Conservation (phyloP, 169 alveolate species). For the Eimeria maxima region DNA sequence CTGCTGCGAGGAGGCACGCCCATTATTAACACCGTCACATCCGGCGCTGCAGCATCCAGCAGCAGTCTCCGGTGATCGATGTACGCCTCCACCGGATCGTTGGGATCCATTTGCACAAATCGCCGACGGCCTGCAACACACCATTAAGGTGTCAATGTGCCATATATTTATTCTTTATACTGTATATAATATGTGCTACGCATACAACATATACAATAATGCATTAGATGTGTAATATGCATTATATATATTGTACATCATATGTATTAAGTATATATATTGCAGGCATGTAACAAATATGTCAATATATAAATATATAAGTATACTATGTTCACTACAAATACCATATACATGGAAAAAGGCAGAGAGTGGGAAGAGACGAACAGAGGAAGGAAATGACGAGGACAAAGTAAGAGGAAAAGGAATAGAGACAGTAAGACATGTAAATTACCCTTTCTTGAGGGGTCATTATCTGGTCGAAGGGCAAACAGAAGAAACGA, state of each 20-base stretch:
- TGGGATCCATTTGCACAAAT: constrained; percentile 90
- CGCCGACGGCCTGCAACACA: constrained; percentile 83
- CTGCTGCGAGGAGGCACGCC: constrained; percentile 85
- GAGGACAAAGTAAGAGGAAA: too few species aligned
- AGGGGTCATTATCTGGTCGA: constrained; percentile 90
- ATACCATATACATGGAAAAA: too few species aligned
- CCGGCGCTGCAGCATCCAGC: constrained; percentile 85
- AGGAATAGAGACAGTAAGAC: too few species aligned
- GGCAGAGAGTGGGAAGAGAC: not conserved
- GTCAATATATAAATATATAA: too few species aligned
- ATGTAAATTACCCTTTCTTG: constrained; percentile 84
- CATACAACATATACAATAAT: too few species aligned
- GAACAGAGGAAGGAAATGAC: too few species aligned
- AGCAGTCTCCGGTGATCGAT: constrained; percentile 86
- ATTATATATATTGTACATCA: too few species aligned
- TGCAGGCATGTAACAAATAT: not conserved
- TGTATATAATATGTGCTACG: too few species aligned
- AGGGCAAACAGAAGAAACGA: constrained; percentile 90
- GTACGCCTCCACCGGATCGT: constrained; percentile 85
- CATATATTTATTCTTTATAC: too few species aligned
- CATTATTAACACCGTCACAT: constrained; percentile 84
- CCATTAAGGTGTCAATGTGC: too few species aligned
- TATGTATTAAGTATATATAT: too few species aligned
- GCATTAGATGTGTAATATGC: too few species aligned
- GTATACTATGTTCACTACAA: not conserved